Conservation (phyloP, 345 rosid genomes). For the Eucalyptus curtisii region DNA sequence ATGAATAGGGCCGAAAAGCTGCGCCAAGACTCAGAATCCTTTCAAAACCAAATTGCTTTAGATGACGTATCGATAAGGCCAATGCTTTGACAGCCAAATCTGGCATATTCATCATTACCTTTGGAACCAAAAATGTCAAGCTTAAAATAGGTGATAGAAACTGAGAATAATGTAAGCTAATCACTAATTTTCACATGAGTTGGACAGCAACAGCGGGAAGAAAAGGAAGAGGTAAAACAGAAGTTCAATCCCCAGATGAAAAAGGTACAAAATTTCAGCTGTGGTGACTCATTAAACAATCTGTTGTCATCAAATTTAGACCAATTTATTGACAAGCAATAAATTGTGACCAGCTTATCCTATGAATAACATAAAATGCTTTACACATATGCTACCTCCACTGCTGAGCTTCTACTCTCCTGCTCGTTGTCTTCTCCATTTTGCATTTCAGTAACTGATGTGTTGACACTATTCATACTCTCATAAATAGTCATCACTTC, state of each 20-base stretch:
- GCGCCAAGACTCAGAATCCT: constrained; percentile 61
- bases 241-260: not conserved
- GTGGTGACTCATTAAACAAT: not conserved
- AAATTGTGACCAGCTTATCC: not conserved
- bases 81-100: constrained; percentile 79
- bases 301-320: not conserved
- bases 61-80: constrained; percentile 57
- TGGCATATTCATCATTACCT: constrained; percentile 79
- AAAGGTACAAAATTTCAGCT: not conserved
- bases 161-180: not conserved
- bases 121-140: not conserved
- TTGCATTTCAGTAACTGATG: constrained; percentile 10
- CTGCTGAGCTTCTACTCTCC: constrained; percentile 5
- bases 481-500: constrained; percentile 63
- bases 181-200: not conserved
- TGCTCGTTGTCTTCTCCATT: constrained; percentile 5
- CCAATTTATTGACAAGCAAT: not conserved
- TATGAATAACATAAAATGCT: not conserved
- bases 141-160: not conserved
- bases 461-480: constrained; percentile 15
- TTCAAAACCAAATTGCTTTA: constrained; percentile 88
- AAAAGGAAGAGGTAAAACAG: not conserved
- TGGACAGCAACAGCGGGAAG: not conserved
- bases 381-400: constrained; percentile 25
- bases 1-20: constrained; percentile 61